Percentiles rank a stretch among this genome's conserved stretches.
Evolutionary conservation across 2,329 filamentous ascomycete species (phyloP).

Genomic region (Rhinocladiella similis): DNA sequence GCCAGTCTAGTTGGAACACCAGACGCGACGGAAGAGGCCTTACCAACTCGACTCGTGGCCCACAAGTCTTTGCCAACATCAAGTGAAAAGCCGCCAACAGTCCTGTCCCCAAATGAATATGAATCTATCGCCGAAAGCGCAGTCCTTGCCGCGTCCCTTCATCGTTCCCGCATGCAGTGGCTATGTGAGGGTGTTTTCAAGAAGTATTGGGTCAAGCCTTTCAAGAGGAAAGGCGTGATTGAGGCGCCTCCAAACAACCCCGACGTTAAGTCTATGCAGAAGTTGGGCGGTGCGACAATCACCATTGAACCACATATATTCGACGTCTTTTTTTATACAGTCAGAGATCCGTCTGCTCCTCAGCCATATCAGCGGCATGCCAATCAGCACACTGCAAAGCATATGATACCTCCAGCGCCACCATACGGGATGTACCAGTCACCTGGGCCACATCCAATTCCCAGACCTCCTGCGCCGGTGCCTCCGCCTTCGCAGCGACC

Average conservation of each 20-base stretch:
- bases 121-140: slow-evolving; percentile 62
- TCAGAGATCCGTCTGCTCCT: slow-evolving; percentile 50
- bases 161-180: slow-evolving; percentile 61
- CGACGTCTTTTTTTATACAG: slow-evolving; percentile 57
- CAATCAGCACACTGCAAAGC: slow-evolving; percentile 23
- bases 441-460: slow-evolving; percentile 41
- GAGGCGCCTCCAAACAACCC: slow-evolving; percentile 49
- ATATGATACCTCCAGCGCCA: slow-evolving; percentile 15
- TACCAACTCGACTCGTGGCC: slow-evolving; percentile 56
- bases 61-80: slow-evolving; percentile 56
- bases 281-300: slow-evolving; percentile 59
- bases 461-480: slow-evolving; percentile 27
- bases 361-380: slow-evolving; percentile 29
- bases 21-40: slow-evolving; percentile 36
- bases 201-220: slow-evolving; percentile 59
- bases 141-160: slow-evolving; percentile 58
- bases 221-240: slow-evolving; percentile 53
- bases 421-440: slow-evolving; percentile 37
- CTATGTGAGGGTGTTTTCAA: slow-evolving; percentile 55
- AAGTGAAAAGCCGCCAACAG: slow-evolving; percentile 48
- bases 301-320: slow-evolving; percentile 65
- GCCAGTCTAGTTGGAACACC: slow-evolving; percentile 35
- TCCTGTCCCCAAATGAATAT: slow-evolving; percentile 55
- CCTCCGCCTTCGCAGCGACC: slow-evolving; percentile 31
- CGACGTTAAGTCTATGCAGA: slow-evolving; percentile 54